Evolutionary conservation across 495 filamentous ascomycete genomes (phyloP), one percentile per base, ranked within the genome.

Genomic region (Neurospora africana): DNA sequence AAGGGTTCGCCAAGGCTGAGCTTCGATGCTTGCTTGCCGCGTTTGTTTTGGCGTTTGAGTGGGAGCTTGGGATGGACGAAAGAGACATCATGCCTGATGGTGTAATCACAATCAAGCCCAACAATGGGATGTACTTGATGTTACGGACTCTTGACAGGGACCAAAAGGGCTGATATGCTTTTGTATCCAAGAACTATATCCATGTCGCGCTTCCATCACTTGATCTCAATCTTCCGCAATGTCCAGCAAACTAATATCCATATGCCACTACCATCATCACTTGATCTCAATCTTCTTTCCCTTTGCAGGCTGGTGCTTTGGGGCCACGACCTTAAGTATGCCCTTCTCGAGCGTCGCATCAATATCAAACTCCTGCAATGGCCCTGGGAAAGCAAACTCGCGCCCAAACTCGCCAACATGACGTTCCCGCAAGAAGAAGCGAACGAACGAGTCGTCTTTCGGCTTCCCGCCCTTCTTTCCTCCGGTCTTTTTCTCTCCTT

Each of bases 1-100:
- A 86, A 79, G 86, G 85, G 1, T 98, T 98, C 80, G 91, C 93
- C 0, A 91, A 88, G 78, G 84, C 89, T 0, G 94, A 97, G 84
- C 91, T 95, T 77, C 90, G 91, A 21, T 92, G 89, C 77, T 79
- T 97, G 74, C 73, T 97, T 67, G 94, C 93, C 58, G 87, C 86
- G 2, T 83, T 89, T 77, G 87, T 94, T 53, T 90, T 90, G n/a
- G 83, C 85, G 33, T 95, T 89, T 75, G 84, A 90, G 72, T 88
- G 92, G 76, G 84, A 87, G 78, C 74, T 92, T 43, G 82, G 80
- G 65, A 76, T 77, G 77, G 81, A 84, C 68, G 84, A 85, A 77
- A 83, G 80, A 40, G 83, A 88, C 70, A 71, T 92, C n/a, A 75
- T 84, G 10, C 80, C 91, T 19, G 86, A 85, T 68, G 79, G 85